Base-by-base conservation (phyloP, 2,329 filamentous ascomycete genomes). In the Monosporascus ibericus region DNA sequence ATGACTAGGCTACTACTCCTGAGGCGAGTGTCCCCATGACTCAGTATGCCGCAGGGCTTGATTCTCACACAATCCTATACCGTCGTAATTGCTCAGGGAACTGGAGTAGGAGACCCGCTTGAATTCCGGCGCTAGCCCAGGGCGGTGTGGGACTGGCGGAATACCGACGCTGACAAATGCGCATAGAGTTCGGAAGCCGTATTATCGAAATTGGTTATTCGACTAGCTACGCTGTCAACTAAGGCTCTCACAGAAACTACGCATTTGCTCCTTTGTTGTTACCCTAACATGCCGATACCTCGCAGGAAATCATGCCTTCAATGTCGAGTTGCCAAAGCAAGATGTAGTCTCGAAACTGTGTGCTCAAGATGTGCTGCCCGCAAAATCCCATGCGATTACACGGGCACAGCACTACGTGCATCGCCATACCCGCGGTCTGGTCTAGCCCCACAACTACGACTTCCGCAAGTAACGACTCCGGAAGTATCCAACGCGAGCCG, bases 271-370 rank as follows among this genome's bases (percentile, higher is more conserved):
- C 27, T 14, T 14, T 11, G 11, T 34, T 2, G 1, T 11, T 14
- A 34, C 9, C 9, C 30, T 37, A 14, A 48, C 25, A 64, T 64
- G 62, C 62, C 60, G 3, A 55, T 64, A 17, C 59, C 62, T 5
- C 54, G 60, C 39, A 57, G 58, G 44, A 65, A 62, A 48, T 56
- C 64, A 1, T 66, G 64, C 52, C 22, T 50, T 34, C 53, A 51
- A 22, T 66, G 63, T 49, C 55, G 63, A n/a, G 18, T 46, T 15
- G 61, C 62, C 14, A 66, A 65, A 47, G 50, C 62, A 7, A 59
- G 58, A 44, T 66, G 63, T 46, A 62, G 56, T 11, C 61, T 63
- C 14, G 60, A 56, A 11, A 46, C 25, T 0, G 50, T 56, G 2
- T 66, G 63, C 44, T 51, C 52, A 8, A 58, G 63, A 27, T 64